phyloP scores from a whole-genome alignment of 345 rosid species.

The Camelina hispida region DNA sequence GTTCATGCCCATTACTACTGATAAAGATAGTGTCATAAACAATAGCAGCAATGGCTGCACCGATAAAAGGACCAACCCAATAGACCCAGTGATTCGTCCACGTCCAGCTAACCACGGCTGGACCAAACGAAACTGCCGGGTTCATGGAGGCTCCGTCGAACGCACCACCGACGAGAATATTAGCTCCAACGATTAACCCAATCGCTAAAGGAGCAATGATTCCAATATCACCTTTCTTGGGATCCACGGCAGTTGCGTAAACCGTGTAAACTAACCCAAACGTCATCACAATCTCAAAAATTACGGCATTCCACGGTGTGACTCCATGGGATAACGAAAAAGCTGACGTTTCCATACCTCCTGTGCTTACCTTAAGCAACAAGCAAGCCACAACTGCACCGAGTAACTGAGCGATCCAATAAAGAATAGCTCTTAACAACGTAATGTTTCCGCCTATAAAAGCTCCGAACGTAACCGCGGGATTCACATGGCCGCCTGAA shows the following conservation, averaged over 20 bases:
- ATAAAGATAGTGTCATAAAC: constrained; percentile 71
- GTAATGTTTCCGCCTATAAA: constrained; percentile 78
- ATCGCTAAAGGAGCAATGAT: constrained; percentile 85
- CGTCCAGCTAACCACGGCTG: constrained; percentile 95
- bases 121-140: constrained; percentile 95
- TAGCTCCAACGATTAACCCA: constrained; percentile 91
- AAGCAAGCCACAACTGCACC: constrained; percentile 85
- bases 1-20: constrained; percentile 57
- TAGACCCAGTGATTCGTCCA: constrained; percentile 94
- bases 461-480: constrained; percentile 88
- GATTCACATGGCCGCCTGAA: constrained; percentile 93
- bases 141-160: constrained; percentile 95
- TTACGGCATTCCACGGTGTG: constrained; percentile 71
- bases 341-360: constrained; percentile 69
- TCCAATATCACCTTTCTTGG: constrained; percentile 84
- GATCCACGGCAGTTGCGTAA: constrained; percentile 88
- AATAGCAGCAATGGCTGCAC: constrained; percentile 72
- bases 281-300: constrained; percentile 94
- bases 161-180: constrained; percentile 90
- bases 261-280: constrained; percentile 92
- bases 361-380: constrained; percentile 75
- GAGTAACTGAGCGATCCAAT: constrained; percentile 83
- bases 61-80: constrained; percentile 88
- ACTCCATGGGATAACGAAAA: constrained; percentile 75
- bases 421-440: constrained; percentile 63